A percentile compares a stretch with the other conserved stretches of the same genome.
phyloP scores from a whole-genome alignment of 257 asterid species.

The Coffea eugenioides region DNA sequence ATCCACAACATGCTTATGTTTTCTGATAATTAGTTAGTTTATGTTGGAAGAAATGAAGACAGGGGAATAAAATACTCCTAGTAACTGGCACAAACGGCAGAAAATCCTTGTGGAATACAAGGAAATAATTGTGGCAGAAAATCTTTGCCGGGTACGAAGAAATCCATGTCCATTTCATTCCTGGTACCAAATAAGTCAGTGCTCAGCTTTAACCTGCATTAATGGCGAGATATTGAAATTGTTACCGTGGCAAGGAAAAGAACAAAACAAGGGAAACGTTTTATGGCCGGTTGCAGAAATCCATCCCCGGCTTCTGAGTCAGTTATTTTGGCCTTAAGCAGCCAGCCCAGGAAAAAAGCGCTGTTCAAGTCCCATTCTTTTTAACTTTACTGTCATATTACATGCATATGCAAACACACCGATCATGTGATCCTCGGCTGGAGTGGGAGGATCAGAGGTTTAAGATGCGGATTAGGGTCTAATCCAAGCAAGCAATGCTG shows the following conservation, averaged over 20 bases:
- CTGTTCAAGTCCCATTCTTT: background rate
- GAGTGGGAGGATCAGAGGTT: background rate
- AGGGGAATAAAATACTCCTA: background rate
- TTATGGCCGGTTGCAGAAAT: background rate
- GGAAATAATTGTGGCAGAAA: background rate
- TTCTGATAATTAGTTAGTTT: too few relatives aligned
- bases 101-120: too few relatives aligned
- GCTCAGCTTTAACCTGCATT: background rate
- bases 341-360: background rate
- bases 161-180: background rate
- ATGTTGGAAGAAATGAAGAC: too few relatives aligned
- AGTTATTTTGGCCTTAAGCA: constrained; percentile 6
- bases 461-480: background rate
- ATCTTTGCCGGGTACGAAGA: background rate
- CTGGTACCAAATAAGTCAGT: background rate
- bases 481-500: background rate
- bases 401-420: background rate
- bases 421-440: constrained; percentile 1
- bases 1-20: too few relatives aligned
- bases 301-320: background rate
- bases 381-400: background rate
- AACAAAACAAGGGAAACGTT: background rate
- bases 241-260: background rate
- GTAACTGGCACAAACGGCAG: background rate
- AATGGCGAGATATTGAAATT: background rate